Evolutionary conservation across 306 rosid species (phyloP), one percentile per base, ranked within the genome.

Genomic region (Dryas octopetala): DNA sequence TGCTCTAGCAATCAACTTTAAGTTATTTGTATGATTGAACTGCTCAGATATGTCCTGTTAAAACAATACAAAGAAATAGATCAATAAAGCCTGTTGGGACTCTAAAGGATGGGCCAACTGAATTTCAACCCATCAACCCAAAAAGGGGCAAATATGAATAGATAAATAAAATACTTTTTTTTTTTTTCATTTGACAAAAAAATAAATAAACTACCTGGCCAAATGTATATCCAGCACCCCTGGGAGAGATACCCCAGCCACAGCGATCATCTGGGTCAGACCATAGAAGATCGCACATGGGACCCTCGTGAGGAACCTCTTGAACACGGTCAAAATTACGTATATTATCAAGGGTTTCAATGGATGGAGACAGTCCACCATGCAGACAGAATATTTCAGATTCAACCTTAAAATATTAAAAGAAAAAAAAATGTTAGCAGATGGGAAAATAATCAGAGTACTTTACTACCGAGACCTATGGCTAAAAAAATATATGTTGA

Each of bases 281-380:
- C 98, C 98, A 93, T 66, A 93, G 83, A 79, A 93, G 98, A 79
- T 93, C 98, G 73, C 97, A 93, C 98, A 93, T 93, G 57, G 97
- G 98, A 55, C 98, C 98, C 81, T 91, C 97, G 9, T 93, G 97
- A 72, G 98, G 98, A 83, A 93, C 98, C 88, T 93, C 98, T 88
- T 93, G 98, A 74, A 93, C 98, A n/a, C 96, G 98, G 70, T 93
- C 97, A 78, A 89, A 93, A 71, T 89, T 93, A 73, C 97, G 91
- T 16, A 93, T 91, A 74, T 88, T 89, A 71, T 93, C 97, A 19
- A 93, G 97, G 83, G 96, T 93, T 81, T 93, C 98, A 80, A 93
- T 89, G 41, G 98, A 93, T 26, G 98, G 98, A 60, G 98, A 93
- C 78, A 93, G 71, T 75, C 97, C 98, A 76, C 98, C 98, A 61